phyloP scores from a whole-genome alignment of 306 rosid species.

The Albizia julibrissin region DNA sequence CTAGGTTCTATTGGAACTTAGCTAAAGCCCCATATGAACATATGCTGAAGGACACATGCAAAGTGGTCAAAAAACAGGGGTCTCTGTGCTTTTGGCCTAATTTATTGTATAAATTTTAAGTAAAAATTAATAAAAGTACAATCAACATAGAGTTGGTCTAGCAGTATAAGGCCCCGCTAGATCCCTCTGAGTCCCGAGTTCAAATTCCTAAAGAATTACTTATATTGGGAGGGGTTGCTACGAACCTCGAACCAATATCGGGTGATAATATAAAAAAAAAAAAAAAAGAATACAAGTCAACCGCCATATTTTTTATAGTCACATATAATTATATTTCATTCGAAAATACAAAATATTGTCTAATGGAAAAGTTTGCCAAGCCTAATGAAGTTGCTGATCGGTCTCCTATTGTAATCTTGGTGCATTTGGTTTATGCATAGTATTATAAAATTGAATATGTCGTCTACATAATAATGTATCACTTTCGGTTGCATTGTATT shows the following conservation, averaged over 20 bases:
- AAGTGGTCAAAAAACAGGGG: background rate
- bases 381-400: background rate
- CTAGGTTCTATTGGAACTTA: background rate
- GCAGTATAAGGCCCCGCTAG: too few relatives aligned
- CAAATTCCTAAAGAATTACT: too few relatives aligned
- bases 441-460: background rate
- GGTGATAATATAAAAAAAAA: too few relatives aligned
- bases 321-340: background rate
- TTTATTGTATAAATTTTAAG: background rate
- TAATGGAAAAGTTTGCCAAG: slow-evolving; percentile 10
- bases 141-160: too few relatives aligned
- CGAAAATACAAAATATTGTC: background rate
- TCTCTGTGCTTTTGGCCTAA: background rate
- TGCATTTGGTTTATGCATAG: background rate
- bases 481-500: slow-evolving; percentile 26
- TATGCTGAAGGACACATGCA: background rate
- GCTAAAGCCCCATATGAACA: background rate
- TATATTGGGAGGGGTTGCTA: too few relatives aligned
- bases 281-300: too few relatives aligned
- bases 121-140: background rate
- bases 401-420: slow-evolving; percentile 8
- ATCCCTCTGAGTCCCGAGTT: too few relatives aligned
- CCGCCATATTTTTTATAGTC: background rate
- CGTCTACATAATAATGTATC: slow-evolving; percentile 9
- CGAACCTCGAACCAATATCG: too few relatives aligned